phyloP scores from a whole-genome alignment of 208 protist genomes.

The Wallacemonas sp. region DNA sequence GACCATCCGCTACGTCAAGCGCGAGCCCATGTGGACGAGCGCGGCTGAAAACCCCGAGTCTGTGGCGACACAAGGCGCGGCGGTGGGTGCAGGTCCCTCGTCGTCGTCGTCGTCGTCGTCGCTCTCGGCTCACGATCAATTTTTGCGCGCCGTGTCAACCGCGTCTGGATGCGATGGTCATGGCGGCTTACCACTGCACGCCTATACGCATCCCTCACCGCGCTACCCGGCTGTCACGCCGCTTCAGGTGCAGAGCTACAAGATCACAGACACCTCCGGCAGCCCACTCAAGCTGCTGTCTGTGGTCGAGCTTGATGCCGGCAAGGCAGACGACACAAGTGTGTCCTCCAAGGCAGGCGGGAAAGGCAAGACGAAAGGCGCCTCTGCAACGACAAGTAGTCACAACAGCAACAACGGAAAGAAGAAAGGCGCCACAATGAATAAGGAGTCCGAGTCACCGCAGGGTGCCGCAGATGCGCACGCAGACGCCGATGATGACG shows the following conservation, averaged over 20 bases:
- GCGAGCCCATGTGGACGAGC: background rate
- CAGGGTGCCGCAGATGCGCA: conserved; percentile 3
- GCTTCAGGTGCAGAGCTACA: conserved; percentile 41
- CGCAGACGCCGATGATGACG: conserved; percentile 2
- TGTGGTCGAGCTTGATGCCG: conserved; percentile 38
- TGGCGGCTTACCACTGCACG: conserved; percentile 52
- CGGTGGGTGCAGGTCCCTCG: background rate
- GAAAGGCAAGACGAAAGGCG: background rate
- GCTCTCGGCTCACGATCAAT: conserved; percentile 21
- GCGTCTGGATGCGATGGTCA: conserved; percentile 15
- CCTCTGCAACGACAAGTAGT: background rate
- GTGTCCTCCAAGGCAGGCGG: background rate
- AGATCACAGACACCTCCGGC: conserved; percentile 27
- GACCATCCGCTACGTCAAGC: conserved; percentile 47
- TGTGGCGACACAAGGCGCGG: too few species aligned
- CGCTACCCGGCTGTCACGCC: conserved; percentile 29
- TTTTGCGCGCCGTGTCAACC: conserved; percentile 11
- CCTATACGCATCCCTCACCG: conserved; percentile 25
- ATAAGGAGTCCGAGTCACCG: background rate
- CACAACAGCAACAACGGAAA: background rate
- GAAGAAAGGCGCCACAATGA: background rate
- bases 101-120: too few species aligned
- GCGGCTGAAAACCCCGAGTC: background rate
- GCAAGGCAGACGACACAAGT: background rate
- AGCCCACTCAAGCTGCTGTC: conserved; percentile 39